phyloP scores from a whole-genome alignment of 805 yeast species.

The Barnettozyma sucrosica region DNA sequence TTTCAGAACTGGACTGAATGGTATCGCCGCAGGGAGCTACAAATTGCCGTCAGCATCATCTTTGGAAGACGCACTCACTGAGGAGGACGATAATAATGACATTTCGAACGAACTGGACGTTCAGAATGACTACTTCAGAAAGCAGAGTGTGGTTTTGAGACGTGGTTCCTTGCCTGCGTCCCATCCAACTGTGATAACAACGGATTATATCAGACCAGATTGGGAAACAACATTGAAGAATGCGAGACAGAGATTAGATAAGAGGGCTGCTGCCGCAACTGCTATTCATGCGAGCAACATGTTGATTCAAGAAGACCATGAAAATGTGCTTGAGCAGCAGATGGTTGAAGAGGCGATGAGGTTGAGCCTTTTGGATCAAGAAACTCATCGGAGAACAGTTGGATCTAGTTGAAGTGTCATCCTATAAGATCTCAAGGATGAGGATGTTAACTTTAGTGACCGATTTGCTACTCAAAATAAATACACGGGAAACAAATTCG shows the following conservation, averaged over 20 bases:
- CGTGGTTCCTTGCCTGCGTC: constrained; percentile 59
- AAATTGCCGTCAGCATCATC: constrained; percentile 11
- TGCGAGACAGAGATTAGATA: constrained; percentile 73
- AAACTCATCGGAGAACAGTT: constrained; percentile 40
- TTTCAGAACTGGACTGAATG: constrained; percentile 52
- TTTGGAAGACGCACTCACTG: constrained; percentile 5
- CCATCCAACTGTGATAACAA: constrained; percentile 65
- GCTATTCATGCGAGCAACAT: constrained; percentile 88
- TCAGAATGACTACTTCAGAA: constrained; percentile 15
- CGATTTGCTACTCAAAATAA: background rate
- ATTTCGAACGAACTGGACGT: constrained; percentile 8
- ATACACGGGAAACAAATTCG: too few relatives aligned
- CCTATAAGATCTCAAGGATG: background rate
- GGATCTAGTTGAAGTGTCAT: constrained; percentile 8
- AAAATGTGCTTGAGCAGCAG: constrained; percentile 53
- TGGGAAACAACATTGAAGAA: constrained; percentile 74
- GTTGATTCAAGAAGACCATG: constrained; percentile 37
- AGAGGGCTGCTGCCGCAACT: constrained; percentile 89
- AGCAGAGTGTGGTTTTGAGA: constrained; percentile 23
- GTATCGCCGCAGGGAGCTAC: constrained; percentile 44
- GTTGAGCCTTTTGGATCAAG: constrained; percentile 65
- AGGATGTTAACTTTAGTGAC: background rate
- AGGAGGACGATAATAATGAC: constrained; percentile 11
- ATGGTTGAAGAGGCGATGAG: constrained; percentile 84
- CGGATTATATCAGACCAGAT: constrained; percentile 84